Evolutionary conservation across 108 stramenopile species (phyloP), one percentile per base, ranked within the genome.

Genomic region (Thalassiosira profunda): DNA sequence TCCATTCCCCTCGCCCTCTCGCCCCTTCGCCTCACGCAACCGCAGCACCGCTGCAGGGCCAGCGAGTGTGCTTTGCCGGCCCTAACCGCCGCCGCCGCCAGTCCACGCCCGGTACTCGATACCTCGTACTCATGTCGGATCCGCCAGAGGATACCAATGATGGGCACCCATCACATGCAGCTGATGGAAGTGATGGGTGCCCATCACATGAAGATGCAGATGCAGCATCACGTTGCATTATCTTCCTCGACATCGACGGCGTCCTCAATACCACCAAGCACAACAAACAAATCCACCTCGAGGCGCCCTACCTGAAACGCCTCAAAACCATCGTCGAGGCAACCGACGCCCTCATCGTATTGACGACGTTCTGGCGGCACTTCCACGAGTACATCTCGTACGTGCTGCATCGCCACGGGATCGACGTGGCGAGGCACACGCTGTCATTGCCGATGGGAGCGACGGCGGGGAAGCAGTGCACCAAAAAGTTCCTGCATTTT

Each of bases 211-310:
- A n/a, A n/a, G n/a, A n/a, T n/a, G n/a, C n/a, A n/a, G n/a, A n/a
- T n/a, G n/a, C n/a, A n/a, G n/a, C n/a, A n/a, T n/a, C n/a, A n/a
- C 69, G 69, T 12, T 63, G 63, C 49, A 55, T 77, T 24, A 54
- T 77, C 45, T 77, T 77, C 40, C 76, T 77, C 37, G 67, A 77
- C 54, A 77, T 77, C 10, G 76, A 77, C 37, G 76, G 76, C 20
- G 76, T 77, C 11, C 67, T 77, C 31, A 77, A 77, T 63, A 55
- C 46, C 9, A 63, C 67, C 15, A 77, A 63, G 37, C 76, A 77
- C 36, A 67, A 43, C 24, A 30, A 58, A 17, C 67, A 77, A 63
- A 69, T 77, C n/a, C 76, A 64, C n/a, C 18, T 77, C 35, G 67
- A 69, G 25, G 9, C 48, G 3, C 23, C 30, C n/a, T 49, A 60